Evolutionary conservation across 108 stramenopile species (phyloP).

Genomic region (Nitzschia sp.): DNA sequence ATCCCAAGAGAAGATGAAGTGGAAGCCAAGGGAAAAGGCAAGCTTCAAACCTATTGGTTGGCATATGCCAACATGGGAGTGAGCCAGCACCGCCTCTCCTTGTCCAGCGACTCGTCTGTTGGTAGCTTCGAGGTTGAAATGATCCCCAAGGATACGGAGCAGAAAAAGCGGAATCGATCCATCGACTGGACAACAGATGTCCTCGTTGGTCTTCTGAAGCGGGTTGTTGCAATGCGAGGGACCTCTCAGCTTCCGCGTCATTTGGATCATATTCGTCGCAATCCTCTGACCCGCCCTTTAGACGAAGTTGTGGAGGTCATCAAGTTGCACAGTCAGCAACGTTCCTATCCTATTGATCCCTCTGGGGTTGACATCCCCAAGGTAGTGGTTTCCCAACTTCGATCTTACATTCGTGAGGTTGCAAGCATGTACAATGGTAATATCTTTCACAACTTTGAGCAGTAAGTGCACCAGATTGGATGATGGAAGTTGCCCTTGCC

Average conservation of each 20-base stretch:
- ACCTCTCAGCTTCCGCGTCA: too few relatives aligned
- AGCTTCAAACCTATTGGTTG: constrained; percentile 51
- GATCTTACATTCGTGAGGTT: not conserved
- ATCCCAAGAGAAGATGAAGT: constrained; percentile 33
- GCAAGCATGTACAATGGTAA: constrained; percentile 8
- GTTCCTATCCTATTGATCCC: constrained; percentile 2
- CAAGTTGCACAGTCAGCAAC: constrained; percentile 1
- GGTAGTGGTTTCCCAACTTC: constrained; percentile 17
- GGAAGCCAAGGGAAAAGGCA: constrained; percentile 58
- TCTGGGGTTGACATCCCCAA: constrained; percentile 6
- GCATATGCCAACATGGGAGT: not conserved
- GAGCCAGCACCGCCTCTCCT: too few relatives aligned
- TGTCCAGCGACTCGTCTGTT: not conserved
- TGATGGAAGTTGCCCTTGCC: not conserved
- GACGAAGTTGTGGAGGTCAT: constrained; percentile 21
- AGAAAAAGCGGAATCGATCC: not conserved
- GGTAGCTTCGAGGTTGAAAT: not conserved
- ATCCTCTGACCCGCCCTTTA: not conserved
- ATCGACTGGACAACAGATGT: constrained; percentile 17
- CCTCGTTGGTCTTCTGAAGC: constrained; percentile 5
- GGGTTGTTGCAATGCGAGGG: constrained; percentile 6
- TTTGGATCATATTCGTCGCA: not conserved
- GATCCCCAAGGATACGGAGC: not conserved
- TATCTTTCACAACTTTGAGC: constrained; percentile 11
- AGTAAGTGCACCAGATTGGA: constrained; percentile 3